Evolutionary conservation across 2,329 filamentous ascomycete genomes (phyloP), one percentile per base, ranked within the genome.

Genomic region (Fusarium nelsonii): DNA sequence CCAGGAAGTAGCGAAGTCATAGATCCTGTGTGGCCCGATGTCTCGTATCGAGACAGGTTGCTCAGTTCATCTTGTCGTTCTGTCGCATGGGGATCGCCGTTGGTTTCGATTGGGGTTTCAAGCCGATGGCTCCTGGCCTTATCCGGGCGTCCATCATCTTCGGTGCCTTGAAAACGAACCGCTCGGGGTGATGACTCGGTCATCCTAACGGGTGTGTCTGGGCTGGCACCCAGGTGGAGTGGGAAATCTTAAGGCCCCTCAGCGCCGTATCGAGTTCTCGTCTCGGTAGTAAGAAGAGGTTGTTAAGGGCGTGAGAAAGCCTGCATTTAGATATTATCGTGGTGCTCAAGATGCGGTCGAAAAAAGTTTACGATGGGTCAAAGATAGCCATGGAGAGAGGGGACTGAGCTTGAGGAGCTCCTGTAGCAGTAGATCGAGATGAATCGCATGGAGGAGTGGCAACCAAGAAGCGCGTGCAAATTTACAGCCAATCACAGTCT

Each of bases 161-260:
- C 85, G 74, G 78, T 77, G 63, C 83, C 81, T 45, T 84, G 84
- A 73, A 89, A 89, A 68, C 87, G 84, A 68, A 89, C 85, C 66
- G 83, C 81, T 71, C 86, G 84, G 51, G 86, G 84, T 12, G 86
- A 86, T 36, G 82, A 77, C 68, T 89, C 86, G 72, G 81, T 76
- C 74, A 80, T 80, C 53, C 55, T 72, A 46, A 53, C 49, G 50
- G 48, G 53, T 71, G 60, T 48, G 54, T 50, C 61, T 63, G 60
- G 57, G 56, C 57, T 67, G 59, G 63, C 58, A 54, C 62, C 62
- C 37, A 58, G 58, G 52, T 61, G 58, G 58, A 63, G 61, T 63
- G 60, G 55, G 61, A 70, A 53, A 59, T 61, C 40, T 59, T 58
- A 72, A 61, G 44, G 62, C 65, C 71, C 58, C 68, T 72, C 69